phyloP scores from a whole-genome alignment of 208 protist species.

The Angomonas desouzai region DNA sequence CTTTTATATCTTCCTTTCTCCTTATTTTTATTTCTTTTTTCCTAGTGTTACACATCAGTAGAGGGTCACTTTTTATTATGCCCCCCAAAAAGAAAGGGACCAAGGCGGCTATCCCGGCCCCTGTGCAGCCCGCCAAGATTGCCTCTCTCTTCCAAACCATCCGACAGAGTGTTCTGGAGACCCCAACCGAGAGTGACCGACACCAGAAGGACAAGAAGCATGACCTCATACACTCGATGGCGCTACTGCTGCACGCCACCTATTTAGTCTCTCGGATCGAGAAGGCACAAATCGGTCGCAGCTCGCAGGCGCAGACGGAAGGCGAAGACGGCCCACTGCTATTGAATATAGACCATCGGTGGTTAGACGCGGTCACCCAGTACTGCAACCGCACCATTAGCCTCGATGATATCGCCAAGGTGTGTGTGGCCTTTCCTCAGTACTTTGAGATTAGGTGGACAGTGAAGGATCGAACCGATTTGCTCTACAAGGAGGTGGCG shows the following conservation, averaged over 20 bases:
- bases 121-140: slow-evolving; percentile 3
- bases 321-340: slow-evolving; percentile 3
- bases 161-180: slow-evolving; percentile 3
- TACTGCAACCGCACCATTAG: slow-evolving; percentile 52
- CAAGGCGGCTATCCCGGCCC: background rate
- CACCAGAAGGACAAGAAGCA: background rate
- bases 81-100: slow-evolving; percentile 5
- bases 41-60: background rate
- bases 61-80: slow-evolving; percentile 2
- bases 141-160: slow-evolving; percentile 16
- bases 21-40: slow-evolving; percentile 19
- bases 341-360: slow-evolving; percentile 33
- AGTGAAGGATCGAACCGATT: slow-evolving; percentile 1
- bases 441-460: slow-evolving; percentile 41
- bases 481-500: slow-evolving; percentile 9
- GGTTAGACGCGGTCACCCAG: slow-evolving; percentile 52
- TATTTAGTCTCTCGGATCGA: slow-evolving; percentile 65
- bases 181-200: background rate
- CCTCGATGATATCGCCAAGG: slow-evolving; percentile 58
- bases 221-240: slow-evolving; percentile 28
- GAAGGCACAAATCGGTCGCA: slow-evolving; percentile 61
- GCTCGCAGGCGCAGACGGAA: background rate
- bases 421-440: slow-evolving; percentile 45
- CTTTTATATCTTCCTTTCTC: background rate
- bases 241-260: slow-evolving; percentile 54